Evolutionary conservation across 441 rosid species (phyloP), one percentile per base, ranked within the genome.

Genomic region (Iberis amara): DNA sequence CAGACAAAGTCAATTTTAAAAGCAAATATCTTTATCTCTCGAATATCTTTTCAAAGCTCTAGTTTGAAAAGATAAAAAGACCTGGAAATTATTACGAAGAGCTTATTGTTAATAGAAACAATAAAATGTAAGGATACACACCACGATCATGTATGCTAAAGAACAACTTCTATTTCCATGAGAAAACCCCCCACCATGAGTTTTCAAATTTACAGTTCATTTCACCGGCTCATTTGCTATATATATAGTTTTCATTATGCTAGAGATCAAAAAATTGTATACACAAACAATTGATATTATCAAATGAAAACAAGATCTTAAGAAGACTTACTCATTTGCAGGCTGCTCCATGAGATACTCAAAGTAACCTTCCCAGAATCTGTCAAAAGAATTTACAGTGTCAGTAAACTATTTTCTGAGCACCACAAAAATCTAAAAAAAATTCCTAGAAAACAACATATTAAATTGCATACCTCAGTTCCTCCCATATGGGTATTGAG

Each of bases 331-430:
- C 99, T 81, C 83, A 81, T 69, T 80, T 11, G 95, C 80, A 57
- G 85, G 83, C 60, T 55, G 80, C 70, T 94, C 95, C 92, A 89
- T 82, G 59, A 89, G 81, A 81, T 76, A 69, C 66, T 94, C 99
- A 62, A 89, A 89, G 72, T 83, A 94, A 56, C 92, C 94, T 71
- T 94, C 97, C 99, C 97, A 94, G 67, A 94, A 94, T 77, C 99
- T 94, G 79, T 74, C 76, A 59, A 24, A 64, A 52, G 32, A 40
- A 43, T 55, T 50, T 52, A 61, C 18, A 61, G 26, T 49, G 26
- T 54, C 40, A 61, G 36, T 28, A 50, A 44, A 52, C 33, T 50
- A 38, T 24, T 23, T 37, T 37, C 55, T 38, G 27, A 62, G 44
- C 39, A 51, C 45, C 43, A 54, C 39, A 12, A 21, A 36, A 52